Conservation (phyloP, 208 protist genomes). For the Trypanosoma boissoni region DNA sequence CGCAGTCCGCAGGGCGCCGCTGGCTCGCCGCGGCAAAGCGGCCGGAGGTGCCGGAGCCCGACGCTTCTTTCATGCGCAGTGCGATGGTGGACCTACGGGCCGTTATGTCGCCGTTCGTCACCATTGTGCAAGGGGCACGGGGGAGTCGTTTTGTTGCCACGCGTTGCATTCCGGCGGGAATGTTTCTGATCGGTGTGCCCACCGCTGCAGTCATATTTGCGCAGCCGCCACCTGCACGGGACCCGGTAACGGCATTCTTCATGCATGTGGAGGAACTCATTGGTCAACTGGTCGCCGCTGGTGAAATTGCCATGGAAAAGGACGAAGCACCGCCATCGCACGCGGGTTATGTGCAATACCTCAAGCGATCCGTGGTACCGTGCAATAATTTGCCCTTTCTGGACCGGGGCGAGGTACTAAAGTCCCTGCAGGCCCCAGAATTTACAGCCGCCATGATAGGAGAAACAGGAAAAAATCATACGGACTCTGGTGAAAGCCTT, state of each 20-base stretch:
- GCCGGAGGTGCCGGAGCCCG: conserved; percentile 2
- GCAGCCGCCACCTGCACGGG: conserved; percentile 43
- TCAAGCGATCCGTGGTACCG: conserved; percentile 67
- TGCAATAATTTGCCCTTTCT: conserved; percentile 73
- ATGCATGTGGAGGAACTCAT: conserved; percentile 79
- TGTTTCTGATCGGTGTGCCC: conserved; percentile 75
- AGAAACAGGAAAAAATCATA: too few species aligned
- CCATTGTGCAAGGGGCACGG: conserved; percentile 16
- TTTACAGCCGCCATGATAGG: background rate
- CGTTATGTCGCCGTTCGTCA: conserved; percentile 65
- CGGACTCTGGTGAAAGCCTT: too few species aligned
- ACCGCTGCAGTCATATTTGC: conserved; percentile 68
- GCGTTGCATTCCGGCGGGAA: conserved; percentile 50
- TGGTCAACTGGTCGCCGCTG: conserved; percentile 59
- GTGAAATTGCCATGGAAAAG: background rate
- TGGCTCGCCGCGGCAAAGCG: conserved; percentile 24
- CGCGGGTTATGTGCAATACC: conserved; percentile 66
- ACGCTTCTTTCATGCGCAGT: conserved; percentile 44
- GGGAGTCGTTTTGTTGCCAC: conserved; percentile 71
- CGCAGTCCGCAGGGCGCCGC: conserved; percentile 16
- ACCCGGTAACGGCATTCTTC: conserved; percentile 57
- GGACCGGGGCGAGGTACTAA: conserved; percentile 26
- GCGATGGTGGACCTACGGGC: conserved; percentile 36
- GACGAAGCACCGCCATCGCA: conserved; percentile 38
- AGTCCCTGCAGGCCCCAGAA: conserved; percentile 20